Evolutionary conservation across 306 rosid genomes (phyloP).

Genomic region (Cercis canadensis): DNA sequence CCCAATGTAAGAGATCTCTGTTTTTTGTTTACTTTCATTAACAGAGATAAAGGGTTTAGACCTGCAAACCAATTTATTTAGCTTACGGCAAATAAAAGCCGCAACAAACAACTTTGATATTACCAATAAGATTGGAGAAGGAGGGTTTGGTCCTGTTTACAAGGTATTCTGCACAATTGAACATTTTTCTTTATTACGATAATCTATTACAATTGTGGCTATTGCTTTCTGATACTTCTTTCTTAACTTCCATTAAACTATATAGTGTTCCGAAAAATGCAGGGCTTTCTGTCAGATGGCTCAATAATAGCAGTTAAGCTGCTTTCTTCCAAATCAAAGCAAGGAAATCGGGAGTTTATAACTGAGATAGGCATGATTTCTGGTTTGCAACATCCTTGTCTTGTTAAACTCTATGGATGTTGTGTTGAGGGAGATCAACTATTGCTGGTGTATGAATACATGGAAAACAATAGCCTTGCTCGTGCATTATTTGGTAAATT

Average conservation of each 20-base stretch:
- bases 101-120: constrained; percentile 47
- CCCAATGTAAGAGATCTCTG: too few relatives aligned
- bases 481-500: constrained; percentile 49
- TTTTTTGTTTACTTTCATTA: constrained; percentile 29
- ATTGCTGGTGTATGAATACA: constrained; percentile 50
- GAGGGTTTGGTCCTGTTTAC: constrained; percentile 70
- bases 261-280: background rate
- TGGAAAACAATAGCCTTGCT: constrained; percentile 58
- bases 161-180: constrained; percentile 47
- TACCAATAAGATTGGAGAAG: constrained; percentile 63
- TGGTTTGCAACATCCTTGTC: constrained; percentile 51
- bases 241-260: too few relatives aligned
- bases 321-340: constrained; percentile 51
- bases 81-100: constrained; percentile 43
- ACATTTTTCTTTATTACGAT: too few relatives aligned
- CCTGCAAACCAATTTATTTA: constrained; percentile 37
- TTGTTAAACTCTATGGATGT: constrained; percentile 55
- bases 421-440: constrained; percentile 50
- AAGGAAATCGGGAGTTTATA: constrained; percentile 56
- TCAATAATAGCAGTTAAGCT: constrained; percentile 50
- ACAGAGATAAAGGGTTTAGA: constrained; percentile 46
- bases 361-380: constrained; percentile 57
- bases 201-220: too few relatives aligned
- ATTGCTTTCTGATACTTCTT: background rate
- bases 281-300: constrained; percentile 51